phyloP scores from a whole-genome alignment of 108 stramenopile species.

The Mediolabrus comicus region DNA sequence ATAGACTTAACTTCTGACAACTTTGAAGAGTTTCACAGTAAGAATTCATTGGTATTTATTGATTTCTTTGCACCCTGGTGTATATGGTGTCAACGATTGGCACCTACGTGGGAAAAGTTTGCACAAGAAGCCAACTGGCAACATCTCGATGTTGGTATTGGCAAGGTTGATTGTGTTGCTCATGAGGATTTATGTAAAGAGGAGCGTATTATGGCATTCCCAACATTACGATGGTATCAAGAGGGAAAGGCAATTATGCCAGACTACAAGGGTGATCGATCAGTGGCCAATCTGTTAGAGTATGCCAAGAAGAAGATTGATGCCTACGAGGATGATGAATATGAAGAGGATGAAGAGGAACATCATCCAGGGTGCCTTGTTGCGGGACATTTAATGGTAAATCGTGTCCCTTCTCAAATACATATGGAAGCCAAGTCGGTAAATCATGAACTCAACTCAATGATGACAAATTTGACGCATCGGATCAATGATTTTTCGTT shows the following conservation, averaged over 20 bases:
- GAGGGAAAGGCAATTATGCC: slow-evolving; percentile 68
- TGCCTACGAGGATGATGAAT: slow-evolving; percentile 83
- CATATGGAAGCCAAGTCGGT: slow-evolving; percentile 96
- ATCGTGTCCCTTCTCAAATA: slow-evolving; percentile 97
- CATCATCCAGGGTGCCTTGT: slow-evolving; percentile 87
- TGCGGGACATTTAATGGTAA: slow-evolving; percentile 78
- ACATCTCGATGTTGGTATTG: slow-evolving; percentile 81
- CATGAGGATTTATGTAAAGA: slow-evolving; percentile 75
- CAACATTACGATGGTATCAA: slow-evolving; percentile 92
- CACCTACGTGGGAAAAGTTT: slow-evolving; percentile 97
- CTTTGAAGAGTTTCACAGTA: slow-evolving; percentile 59
- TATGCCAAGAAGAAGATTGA: slow-evolving; percentile 83
- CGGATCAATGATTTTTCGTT: slow-evolving; percentile 92
- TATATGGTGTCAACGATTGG: slow-evolving; percentile 96
- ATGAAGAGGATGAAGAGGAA: slow-evolving; percentile 70
- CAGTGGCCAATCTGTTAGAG: slow-evolving; percentile 71
- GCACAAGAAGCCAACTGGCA: slow-evolving; percentile 68
- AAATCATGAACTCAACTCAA: slow-evolving; percentile 93
- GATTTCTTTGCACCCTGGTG: slow-evolving; percentile 92
- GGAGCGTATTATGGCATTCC: slow-evolving; percentile 93
- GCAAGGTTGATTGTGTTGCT: slow-evolving; percentile 92
- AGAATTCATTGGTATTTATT: slow-evolving; percentile 85
- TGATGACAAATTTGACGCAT: slow-evolving; percentile 95
- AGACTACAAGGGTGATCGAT: slow-evolving; percentile 93
- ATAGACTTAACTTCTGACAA: slow-evolving; percentile 55